Conservation (phyloP, 2,329 filamentous ascomycete species). For the Acrocalymma vagum region DNA sequence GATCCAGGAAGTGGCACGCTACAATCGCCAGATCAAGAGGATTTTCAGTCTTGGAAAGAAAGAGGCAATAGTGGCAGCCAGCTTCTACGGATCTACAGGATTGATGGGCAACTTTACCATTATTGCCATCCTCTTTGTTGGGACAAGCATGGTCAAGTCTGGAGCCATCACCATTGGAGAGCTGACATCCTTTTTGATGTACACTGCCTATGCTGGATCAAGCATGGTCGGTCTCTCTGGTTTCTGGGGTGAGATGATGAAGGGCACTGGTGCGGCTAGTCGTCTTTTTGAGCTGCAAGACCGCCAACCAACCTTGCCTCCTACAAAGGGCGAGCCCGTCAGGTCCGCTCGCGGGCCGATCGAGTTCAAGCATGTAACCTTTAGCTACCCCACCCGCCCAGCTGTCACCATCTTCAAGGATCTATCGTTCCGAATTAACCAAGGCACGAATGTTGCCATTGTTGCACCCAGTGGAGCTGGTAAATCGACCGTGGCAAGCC, state of each 20-base stretch:
- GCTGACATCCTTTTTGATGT: constrained; percentile 97
- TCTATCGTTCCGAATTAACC: constrained; percentile 88
- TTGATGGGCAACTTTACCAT: constrained; percentile 98
- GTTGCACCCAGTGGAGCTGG: constrained; percentile 96
- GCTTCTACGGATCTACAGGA: constrained; percentile 87
- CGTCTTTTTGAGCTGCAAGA: constrained; percentile 96
- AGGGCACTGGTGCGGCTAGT: constrained; percentile 96
- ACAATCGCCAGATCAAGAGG: constrained; percentile 89
- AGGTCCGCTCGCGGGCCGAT: constrained; percentile 87
- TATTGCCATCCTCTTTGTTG: constrained; percentile 86
- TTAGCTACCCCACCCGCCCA: constrained; percentile 92
- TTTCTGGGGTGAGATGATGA: constrained; percentile 99
- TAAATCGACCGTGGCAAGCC: constrained; percentile 93
- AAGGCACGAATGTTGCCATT: constrained; percentile 93
- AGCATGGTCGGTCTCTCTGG: constrained; percentile 93
- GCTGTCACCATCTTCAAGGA: constrained; percentile 91
- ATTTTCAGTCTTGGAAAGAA: constrained; percentile 89
- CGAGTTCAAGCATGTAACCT: constrained; percentile 83
- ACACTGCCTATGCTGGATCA: constrained; percentile 85
- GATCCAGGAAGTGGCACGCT: constrained; percentile 86
- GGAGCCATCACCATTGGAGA: constrained; percentile 91
- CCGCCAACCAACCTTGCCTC: constrained; percentile 83
- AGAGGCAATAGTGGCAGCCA: constrained; percentile 88
- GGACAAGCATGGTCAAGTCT: constrained; percentile 86
- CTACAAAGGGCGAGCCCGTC: constrained; percentile 82